Conservation (phyloP, 176 grass and related monocot genomes). For the Triticum turgidum region DNA sequence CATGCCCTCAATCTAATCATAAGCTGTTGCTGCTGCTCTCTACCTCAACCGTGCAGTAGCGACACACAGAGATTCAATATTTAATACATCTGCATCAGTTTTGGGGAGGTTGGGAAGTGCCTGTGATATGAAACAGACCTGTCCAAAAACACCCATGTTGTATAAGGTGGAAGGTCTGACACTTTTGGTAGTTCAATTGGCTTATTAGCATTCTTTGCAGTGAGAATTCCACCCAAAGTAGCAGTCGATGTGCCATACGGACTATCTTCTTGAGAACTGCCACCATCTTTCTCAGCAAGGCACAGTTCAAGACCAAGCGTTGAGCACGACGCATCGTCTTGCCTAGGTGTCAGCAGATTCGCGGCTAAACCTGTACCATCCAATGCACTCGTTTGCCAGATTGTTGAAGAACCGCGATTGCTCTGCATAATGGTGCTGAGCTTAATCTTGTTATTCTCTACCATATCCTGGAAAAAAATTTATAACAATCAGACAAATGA, state of each 20-base stretch:
- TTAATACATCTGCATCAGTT: neutral
- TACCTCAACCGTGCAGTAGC: too few relatives aligned
- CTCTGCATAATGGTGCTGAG: constrained; percentile 63
- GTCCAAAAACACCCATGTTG: constrained; percentile 90
- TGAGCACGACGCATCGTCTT: constrained; percentile 58
- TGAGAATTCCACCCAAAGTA: constrained; percentile 61
- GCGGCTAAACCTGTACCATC: constrained; percentile 47
- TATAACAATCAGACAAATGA: neutral
- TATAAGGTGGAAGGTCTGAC: constrained; percentile 64
- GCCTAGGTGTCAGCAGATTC: constrained; percentile 78
- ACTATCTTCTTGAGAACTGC: constrained; percentile 66
- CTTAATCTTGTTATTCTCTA: constrained; percentile 73
- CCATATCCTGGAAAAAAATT: constrained; percentile 55
- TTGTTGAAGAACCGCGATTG: constrained; percentile 54
- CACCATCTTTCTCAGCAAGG: constrained; percentile 53
- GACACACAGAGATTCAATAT: neutral
- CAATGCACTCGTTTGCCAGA: constrained; percentile 54
- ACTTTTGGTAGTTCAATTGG: constrained; percentile 68
- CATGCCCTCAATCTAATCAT: too few relatives aligned
- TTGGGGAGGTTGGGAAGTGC: constrained; percentile 10
- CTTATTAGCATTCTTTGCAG: constrained; percentile 54
- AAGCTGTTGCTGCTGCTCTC: too few relatives aligned
- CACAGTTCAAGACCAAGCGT: constrained; percentile 58
- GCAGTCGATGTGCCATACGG: constrained; percentile 43
- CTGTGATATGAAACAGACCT: constrained; percentile 53